Evolutionary conservation across 1,284 basidiomycete species (phyloP), one percentile per base, ranked within the genome.

Genomic region (Marasmius tenuissimus): DNA sequence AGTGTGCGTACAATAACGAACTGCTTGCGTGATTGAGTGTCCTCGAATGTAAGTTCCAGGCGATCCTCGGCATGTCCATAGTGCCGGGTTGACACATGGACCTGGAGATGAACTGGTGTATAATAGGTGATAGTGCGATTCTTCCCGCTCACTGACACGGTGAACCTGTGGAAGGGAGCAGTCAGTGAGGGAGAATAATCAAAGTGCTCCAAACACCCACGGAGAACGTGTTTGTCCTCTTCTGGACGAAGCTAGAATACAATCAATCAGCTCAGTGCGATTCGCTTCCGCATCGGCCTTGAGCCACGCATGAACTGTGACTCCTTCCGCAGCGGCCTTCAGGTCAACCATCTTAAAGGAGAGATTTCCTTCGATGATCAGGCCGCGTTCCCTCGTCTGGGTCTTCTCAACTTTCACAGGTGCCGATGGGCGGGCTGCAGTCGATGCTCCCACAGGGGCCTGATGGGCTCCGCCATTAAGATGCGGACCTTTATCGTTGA

Each of bases 61-160:
- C 79, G 73, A 58, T 81, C 81, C 56, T 82, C 75, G 63, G 77
- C 85, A 0, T 80, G 74, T 3, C 87, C 87, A 16, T 40, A 33
- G 76, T 75, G 55, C 78, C 63, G 0, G 55, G 35, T 34, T 79
- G 75, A 9, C 64, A 67, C 35, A 84, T 75, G 68, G 40, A 85
- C 58, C 0, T 55, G 59, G 12, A 85, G 59, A 4, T 38, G 56
- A 12, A 77, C 55, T 0, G 76, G 68, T 3, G 61, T 57, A 0
- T 71, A 68, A 35, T 70, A 69, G 0, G 62, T 67, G 5, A 82
- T 61, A 0, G 61, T 61, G 3, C 63, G 63, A 37, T 63, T 60
- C 3, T 60, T 58, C 8, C 58, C 67, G 35, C 59, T 47, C 0
- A 68, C 50, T 0, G 57, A 40, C 16, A 40, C 39, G 16, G 39